phyloP scores from a whole-genome alignment of 257 asterid species.

The Fraxinus pennsylvanica region DNA sequence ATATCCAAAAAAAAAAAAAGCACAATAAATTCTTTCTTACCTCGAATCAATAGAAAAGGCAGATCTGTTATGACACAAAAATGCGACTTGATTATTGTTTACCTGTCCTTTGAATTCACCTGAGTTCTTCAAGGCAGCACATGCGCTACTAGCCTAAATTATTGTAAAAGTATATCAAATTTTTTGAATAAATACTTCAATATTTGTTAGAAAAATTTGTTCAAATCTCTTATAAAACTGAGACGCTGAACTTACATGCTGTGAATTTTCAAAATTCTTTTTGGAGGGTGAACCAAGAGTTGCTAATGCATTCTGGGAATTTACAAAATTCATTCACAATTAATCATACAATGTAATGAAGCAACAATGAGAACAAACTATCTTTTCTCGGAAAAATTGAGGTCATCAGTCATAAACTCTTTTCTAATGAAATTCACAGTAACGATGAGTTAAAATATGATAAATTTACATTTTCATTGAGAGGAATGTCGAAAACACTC shows the following conservation, averaged over 20 bases:
- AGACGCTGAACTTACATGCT: constrained; percentile 20
- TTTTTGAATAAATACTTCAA: background rate
- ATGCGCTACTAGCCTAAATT: constrained; percentile 22
- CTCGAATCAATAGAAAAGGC: background rate
- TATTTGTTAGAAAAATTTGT: background rate
- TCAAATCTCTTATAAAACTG: background rate
- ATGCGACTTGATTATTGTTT: background rate
- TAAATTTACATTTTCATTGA: constrained; percentile 22
- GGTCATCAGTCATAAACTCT: too few relatives aligned
- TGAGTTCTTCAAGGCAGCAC: constrained; percentile 6
- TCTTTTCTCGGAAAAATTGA: background rate
- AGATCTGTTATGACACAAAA: background rate
- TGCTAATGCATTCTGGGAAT: constrained; percentile 13
- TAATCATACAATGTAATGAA: background rate
- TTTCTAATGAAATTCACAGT: background rate
- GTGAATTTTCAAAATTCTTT: constrained; percentile 20
- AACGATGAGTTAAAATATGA: background rate
- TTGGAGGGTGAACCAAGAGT: constrained; percentile 15
- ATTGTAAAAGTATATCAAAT: background rate
- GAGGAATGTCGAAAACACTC: constrained; percentile 57
- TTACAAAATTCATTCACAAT: background rate
- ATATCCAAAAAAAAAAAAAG: background rate
- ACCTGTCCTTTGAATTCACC: constrained; percentile 31
- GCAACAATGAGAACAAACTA: background rate
- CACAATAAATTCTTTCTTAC: background rate